phyloP scores from a whole-genome alignment of 768 basidiomycete genomes.

The Tulasnella sp. region DNA sequence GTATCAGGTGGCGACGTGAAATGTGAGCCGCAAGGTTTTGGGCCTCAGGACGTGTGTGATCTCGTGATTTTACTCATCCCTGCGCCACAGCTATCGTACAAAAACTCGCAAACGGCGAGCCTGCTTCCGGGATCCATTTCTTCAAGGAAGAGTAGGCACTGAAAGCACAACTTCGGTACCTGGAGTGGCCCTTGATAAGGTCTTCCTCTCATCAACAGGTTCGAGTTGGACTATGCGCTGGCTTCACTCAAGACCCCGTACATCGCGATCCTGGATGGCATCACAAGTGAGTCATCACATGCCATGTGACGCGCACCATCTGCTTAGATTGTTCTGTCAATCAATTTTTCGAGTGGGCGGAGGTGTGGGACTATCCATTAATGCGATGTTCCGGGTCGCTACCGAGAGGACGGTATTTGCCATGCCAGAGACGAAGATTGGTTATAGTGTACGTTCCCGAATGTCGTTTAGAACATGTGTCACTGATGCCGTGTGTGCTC shows the following conservation, averaged over 20 bases:
- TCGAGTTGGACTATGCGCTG: conserved; percentile 65
- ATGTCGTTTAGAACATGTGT: not conserved
- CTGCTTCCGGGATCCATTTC: conserved; percentile 36
- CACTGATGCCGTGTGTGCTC: not conserved
- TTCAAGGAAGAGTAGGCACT: conserved; percentile 81
- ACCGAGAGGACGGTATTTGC: conserved; percentile 86
- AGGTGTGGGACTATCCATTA: conserved; percentile 76
- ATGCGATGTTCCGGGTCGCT: conserved; percentile 83
- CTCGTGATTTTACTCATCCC: not conserved
- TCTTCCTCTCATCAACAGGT: conserved; percentile 34
- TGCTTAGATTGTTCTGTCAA: not conserved
- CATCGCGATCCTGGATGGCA: conserved; percentile 79
- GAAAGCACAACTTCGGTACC: conserved; percentile 30
- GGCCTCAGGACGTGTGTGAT: conserved; percentile 17
- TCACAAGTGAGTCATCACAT: conserved; percentile 57
- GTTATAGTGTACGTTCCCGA: conserved; percentile 37
- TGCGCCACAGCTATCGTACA: not conserved
- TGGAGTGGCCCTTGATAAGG: no score
- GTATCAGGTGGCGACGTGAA: conserved; percentile 67
- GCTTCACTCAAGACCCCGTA: conserved; percentile 76
- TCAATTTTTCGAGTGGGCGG: conserved; percentile 64
- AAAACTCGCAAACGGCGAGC: conserved; percentile 12
- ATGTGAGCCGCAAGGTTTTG: conserved; percentile 39
- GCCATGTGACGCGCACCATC: not conserved
- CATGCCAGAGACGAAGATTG: conserved; percentile 96